Percentiles rank a stretch among this genome's conserved stretches.
Conservation (phyloP, 78 protist species). For the Planoprotostelium fungivorum region DNA sequence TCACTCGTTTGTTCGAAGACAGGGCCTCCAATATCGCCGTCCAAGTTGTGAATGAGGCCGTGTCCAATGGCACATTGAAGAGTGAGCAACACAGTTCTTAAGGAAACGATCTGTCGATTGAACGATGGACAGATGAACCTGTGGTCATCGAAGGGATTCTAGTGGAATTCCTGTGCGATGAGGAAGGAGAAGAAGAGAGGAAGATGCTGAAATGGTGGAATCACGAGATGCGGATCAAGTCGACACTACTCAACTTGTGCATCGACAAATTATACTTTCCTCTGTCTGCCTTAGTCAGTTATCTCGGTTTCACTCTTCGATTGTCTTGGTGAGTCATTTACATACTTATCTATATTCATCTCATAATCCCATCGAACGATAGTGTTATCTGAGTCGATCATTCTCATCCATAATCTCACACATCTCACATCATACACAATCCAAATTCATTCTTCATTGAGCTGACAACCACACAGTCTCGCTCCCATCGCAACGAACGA, state of each 20-base stretch:
- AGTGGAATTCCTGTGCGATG: neutral
- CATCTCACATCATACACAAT: too few species aligned
- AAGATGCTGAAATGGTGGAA: neutral
- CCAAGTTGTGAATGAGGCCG: neutral
- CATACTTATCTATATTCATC: too few species aligned
- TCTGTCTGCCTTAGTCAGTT: neutral
- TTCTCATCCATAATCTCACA: too few species aligned
- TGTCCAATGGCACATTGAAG: neutral
- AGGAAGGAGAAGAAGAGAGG: neutral
- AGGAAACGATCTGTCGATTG: neutral
- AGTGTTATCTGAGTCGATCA: too few species aligned
- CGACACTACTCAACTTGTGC: neutral
- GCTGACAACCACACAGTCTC: too few species aligned
- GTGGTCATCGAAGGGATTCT: neutral
- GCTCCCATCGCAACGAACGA: neutral
- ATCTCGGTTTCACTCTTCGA: neutral
- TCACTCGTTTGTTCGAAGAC: neutral
- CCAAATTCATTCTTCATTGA: too few species aligned
- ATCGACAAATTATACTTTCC: neutral
- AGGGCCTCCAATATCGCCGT: neutral
- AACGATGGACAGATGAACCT: neutral
- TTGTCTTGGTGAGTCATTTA: neutral
- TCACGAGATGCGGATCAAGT: neutral
- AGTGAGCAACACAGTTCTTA: neutral
- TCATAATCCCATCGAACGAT: too few species aligned